Evolutionary conservation across 495 filamentous ascomycete species (phyloP).

Genomic region (Neurospora terricola): DNA sequence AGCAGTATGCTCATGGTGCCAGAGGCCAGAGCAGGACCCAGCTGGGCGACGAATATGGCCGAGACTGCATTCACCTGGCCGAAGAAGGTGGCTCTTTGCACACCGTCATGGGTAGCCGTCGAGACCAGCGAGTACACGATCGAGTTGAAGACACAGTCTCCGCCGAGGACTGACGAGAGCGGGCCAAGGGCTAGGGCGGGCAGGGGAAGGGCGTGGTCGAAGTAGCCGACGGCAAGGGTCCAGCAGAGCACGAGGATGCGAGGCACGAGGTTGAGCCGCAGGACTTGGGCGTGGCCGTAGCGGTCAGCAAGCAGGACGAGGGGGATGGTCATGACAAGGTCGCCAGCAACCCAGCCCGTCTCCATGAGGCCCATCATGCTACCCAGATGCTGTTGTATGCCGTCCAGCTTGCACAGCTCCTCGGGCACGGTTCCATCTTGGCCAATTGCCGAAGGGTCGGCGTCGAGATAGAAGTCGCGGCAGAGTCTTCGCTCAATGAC

Average conservation of each 20-base stretch:
- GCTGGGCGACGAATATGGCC: slow-evolving; percentile 27
- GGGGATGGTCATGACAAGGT: slow-evolving; percentile 37
- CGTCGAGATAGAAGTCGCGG: slow-evolving; percentile 29
- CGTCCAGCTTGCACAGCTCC: slow-evolving; percentile 36
- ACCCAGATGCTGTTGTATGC: slow-evolving; percentile 33
- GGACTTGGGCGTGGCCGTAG: slow-evolving; percentile 25
- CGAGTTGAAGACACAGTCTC: slow-evolving; percentile 38
- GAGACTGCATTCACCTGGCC: slow-evolving; percentile 33
- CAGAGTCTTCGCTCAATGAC: slow-evolving; percentile 39
- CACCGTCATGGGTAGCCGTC: slow-evolving; percentile 26
- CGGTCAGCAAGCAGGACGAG: slow-evolving; percentile 29
- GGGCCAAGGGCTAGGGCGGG: slow-evolving; percentile 27
- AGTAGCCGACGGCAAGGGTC: slow-evolving; percentile 30
- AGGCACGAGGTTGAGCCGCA: slow-evolving; percentile 31
- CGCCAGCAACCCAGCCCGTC: slow-evolving; percentile 35
- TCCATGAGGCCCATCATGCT: slow-evolving; percentile 35
- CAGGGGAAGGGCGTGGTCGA: slow-evolving; percentile 26
- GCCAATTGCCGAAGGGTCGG: slow-evolving; percentile 25
- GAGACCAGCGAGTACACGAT: slow-evolving; percentile 34
- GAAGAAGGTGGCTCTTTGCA: slow-evolving; percentile 34
- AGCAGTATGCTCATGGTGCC: slow-evolving; percentile 29
- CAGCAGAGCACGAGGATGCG: slow-evolving; percentile 31
- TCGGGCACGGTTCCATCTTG: slow-evolving; percentile 31
- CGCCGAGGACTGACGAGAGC: slow-evolving; percentile 30
- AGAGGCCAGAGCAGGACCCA: slow-evolving; percentile 34